Base-by-base conservation (phyloP, 441 rosid genomes). In the Jatropha multifida region DNA sequence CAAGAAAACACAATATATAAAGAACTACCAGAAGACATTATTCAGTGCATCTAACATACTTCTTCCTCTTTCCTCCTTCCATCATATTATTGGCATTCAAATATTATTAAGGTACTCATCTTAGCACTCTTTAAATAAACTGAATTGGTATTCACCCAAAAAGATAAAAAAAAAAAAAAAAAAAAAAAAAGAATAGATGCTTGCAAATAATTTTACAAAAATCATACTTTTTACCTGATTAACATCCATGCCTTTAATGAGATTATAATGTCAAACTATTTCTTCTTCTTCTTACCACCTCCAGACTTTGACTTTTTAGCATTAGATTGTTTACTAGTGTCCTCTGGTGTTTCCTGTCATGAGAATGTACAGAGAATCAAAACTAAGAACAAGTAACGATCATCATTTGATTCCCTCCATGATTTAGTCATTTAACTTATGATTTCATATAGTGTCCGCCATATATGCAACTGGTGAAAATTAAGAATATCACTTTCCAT, bases 231-330 rank as follows among this genome's bases (percentile, higher is more conserved):
- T 60, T 62, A 62, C 71, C 44, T 42, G 49, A 32, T 71, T 49
- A 62, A 14, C 41, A 8, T 55, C 26, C 67, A 32, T n/a, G 38
- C 38, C 55, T 62, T 59, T 49, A 20, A 55, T 27, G 44, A 49
- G 49, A 56, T 68, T 61, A 44, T 37, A 46, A 37, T 13, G 58
- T 18, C 20, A 51, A 46, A 70, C 81, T 88, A 87, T 78, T 91
- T 85, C 88, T 87, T 92, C 88, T 87, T 92, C 87, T 85, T 93
- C 87, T 67, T 88, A 41, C 83, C 90, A 77, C 91, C 90, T 77
- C 81, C 87, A 67, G 83, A 90, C 83, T 90, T 88, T 4, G 86
- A 55, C 83, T 88, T 90, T 76, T 90, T 92, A 76, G 85, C 88
- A 74, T 77, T 51, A 38, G 85, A 76, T 79, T 77, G 89, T 78